Evolutionary conservation across 208 protist genomes (phyloP), one percentile per base, ranked within the genome.

Genomic region (Strigomonas culicis): DNA sequence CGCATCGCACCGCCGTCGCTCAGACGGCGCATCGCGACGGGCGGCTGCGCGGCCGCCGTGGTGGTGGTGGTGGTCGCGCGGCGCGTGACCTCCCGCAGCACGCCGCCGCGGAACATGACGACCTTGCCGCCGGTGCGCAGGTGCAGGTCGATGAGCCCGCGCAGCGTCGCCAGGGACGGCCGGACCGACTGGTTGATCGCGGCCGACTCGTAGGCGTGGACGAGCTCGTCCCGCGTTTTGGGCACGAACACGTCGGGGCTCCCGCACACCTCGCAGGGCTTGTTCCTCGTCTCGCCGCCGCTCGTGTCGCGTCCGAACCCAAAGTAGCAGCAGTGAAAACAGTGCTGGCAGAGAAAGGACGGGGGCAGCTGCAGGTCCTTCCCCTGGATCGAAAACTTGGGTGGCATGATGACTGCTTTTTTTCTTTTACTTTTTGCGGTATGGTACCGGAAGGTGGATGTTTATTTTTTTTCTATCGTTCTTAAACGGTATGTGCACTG

Each of bases 261-360:
- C 13, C 30, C 17, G 30, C 52, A 58, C 52, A 28, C 15, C 2
- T 4, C 13, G 30, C 52, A 58, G 3, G 52, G 52, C 52, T 10
- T 2, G 4, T 31, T 21, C n/a, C n/a, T n/a, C 2, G 52, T 28
- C 6, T 4, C 24, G 22, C 4, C 52, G 22, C 21, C 52, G 22
- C 24, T n/a, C 21, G 21, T 4, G 7, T 31, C 15, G 17, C 25
- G 15, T 4, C 25, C 52, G 30, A 58, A 58, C 6, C 52, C 52
- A 30, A 58, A 58, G 25, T 58, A 58, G 31, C 52, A 21, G 25
- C 52, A 58, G 52, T 34, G 52, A 2, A 58, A 36, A 30, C 52
- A 58, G 52, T 58, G 52, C 31, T 58, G 52, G 25, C 52, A 58
- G 52, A 58, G 31, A 22, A 58, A 58, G 22, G 52, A 58, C 6